Percentiles rank a stretch among this genome's conserved stretches.
phyloP scores from a whole-genome alignment of 2,329 filamentous ascomycete species.

The Endocalyx cinctus region DNA sequence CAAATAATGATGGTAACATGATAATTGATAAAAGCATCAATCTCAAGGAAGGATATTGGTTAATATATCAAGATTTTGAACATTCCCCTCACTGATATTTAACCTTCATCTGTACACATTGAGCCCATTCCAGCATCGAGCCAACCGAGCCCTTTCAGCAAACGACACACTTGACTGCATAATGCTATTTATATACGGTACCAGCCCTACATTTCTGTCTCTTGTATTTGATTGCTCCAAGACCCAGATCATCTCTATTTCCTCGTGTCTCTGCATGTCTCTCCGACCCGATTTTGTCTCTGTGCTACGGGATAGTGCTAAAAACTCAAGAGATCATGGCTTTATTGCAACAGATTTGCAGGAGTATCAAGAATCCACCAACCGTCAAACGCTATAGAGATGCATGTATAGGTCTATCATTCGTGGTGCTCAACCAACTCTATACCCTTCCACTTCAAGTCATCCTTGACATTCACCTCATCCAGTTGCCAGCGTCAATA shows the following conservation, averaged over 20 bases:
- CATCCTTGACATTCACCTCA: conserved; percentile 14
- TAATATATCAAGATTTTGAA: too few species aligned
- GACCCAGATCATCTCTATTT: conserved; percentile 10
- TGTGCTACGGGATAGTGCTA: conserved; percentile 11
- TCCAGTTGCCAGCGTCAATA: conserved; percentile 27
- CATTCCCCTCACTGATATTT: too few species aligned
- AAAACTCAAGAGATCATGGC: conserved; percentile 15
- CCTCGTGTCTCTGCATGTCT: conserved; percentile 9
- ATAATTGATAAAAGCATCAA: too few species aligned
- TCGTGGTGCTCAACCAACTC: conserved; percentile 19
- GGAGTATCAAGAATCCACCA: conserved; percentile 16
- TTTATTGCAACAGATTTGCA: conserved; percentile 18
- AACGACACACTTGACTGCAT: too few species aligned
- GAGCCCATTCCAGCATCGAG: too few species aligned
- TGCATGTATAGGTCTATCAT: conserved; percentile 18
- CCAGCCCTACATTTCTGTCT: conserved; percentile 12
- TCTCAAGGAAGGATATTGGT: too few species aligned
- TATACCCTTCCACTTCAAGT: conserved; percentile 24
- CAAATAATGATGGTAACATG: too few species aligned
- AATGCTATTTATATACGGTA: conserved; percentile 11
- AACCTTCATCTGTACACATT: too few species aligned
- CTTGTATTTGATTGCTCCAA: conserved; percentile 17
- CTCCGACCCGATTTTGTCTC: conserved; percentile 8
- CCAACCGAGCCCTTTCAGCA: too few species aligned
- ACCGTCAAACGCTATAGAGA: conserved; percentile 20